These are phyloP conservation scores for Coemansia sp. DNA, from an alignment of 192 early-diverging fungal genomes.

Conservation along the genomic window DNA sequence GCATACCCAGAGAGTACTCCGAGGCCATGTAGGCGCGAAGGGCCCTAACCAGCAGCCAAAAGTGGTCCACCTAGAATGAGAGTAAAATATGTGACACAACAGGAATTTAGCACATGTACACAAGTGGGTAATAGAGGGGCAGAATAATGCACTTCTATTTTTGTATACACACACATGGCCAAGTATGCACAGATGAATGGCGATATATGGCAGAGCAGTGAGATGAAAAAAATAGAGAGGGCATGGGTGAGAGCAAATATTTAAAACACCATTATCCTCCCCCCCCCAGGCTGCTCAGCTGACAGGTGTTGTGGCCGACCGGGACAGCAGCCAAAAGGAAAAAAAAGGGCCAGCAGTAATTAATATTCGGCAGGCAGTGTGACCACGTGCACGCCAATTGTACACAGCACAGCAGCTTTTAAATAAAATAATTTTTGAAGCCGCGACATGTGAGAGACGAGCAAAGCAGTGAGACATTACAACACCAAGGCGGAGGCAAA, in stretches of 20 bases:
- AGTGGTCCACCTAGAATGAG: slow-evolving; percentile 50
- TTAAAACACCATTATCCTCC: slow-evolving; percentile 2
- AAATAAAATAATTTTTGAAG: not conserved
- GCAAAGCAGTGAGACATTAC: slow-evolving; percentile 3
- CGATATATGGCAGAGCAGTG: slow-evolving; percentile 11
- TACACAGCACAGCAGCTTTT: not conserved
- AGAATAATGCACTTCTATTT: slow-evolving; percentile 1
- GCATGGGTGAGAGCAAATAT: not conserved
- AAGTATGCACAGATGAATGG: slow-evolving; percentile 7
- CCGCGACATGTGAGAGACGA: slow-evolving; percentile 12
- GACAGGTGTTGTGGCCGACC: not conserved
- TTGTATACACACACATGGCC: not conserved
- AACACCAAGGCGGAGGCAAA: not conserved
- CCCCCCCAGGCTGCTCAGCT: slow-evolving; percentile 2
- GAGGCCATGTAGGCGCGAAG: slow-evolving; percentile 74
- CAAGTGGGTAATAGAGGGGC: slow-evolving; percentile 13
- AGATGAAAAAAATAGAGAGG: not conserved
- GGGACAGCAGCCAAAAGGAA: not conserved
- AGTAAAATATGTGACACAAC: slow-evolving; percentile 3
- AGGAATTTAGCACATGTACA: slow-evolving; percentile 12
- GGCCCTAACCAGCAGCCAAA: slow-evolving; percentile 88
- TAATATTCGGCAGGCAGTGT: slow-evolving; percentile 17
- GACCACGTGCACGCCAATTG: slow-evolving; percentile 27
- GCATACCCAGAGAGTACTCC: slow-evolving; percentile 67
- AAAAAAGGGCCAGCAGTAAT: slow-evolving; percentile 17